Base-by-base conservation (phyloP, 2,329 filamentous ascomycete genomes). In the Paraconiothyrium sp. region DNA sequence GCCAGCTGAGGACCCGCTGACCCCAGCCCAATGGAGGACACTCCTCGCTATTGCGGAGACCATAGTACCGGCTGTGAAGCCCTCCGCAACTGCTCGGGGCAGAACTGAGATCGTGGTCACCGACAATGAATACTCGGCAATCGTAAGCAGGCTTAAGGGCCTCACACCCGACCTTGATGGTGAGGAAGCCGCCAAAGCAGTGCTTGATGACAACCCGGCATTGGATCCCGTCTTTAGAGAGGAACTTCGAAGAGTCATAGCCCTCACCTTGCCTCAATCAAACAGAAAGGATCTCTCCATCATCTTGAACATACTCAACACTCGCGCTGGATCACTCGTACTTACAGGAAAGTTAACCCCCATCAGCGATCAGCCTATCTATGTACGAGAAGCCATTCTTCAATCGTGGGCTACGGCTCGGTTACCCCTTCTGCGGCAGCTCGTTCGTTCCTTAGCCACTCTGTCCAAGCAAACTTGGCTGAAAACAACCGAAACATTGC, bases 341-440 rank as follows among this genome's bases (percentile, higher is more conserved):
- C 80, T 92, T 50, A 93, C 91, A 0, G 90, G 90, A n/a, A 86
- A 88, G 72, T 82, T 85, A 65, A 86, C 84, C 0, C 87, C 89
- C 1, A 76, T 92, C 49, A 82, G 87, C 57, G 79, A 86, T 55
- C 90, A 92, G 66, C 85, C 90, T 0, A 67, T 88, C 22, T 76
- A 84, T 37, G 79, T 87, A 20, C 86, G 90, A 41, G 85, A 91
- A 72, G 79, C 83, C 34, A 87, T 93, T 54, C 67, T 93, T 43
- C 82, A 85, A 56, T 77, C 81, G 35, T 93, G 91, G 91, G 73
- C 79, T n/a, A 81, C 74, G 2, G 86, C 89, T 1, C 83, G 86
- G 60, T 74, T 90, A 9, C 81, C 82, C 11, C 71, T 84, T 1
- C 81, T 91, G 49, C 85, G 88, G 5, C 72, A 78, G 14, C 76